phyloP scores from a whole-genome alignment of 2,329 filamentous ascomycete genomes.

The Onygenales sp. region DNA sequence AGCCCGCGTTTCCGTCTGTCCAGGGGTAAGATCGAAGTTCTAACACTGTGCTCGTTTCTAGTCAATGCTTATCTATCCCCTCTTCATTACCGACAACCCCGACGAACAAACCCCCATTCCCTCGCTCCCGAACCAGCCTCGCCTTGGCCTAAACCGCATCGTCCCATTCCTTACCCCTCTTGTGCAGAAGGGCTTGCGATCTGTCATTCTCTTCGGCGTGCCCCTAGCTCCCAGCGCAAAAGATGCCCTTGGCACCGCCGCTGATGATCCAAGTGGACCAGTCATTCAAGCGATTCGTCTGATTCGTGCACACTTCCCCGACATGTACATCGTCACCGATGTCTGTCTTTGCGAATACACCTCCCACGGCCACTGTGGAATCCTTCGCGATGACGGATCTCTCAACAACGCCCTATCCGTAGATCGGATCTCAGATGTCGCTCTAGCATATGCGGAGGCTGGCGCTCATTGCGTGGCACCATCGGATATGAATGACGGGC shows the following conservation, averaged over 20 bases:
- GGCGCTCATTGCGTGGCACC: constrained; percentile 95
- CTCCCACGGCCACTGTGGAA: constrained; percentile 93
- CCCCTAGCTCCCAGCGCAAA: constrained; percentile 73
- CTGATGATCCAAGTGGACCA: constrained; percentile 86
- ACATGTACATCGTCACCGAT: constrained; percentile 83
- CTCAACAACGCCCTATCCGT: constrained; percentile 91
- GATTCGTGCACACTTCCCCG: constrained; percentile 74
- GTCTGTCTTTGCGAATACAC: constrained; percentile 99
- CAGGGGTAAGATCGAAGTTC: neutral
- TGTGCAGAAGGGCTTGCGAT: constrained; percentile 78
- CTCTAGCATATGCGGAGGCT: constrained; percentile 90
- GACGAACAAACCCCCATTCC: constrained; percentile 87
- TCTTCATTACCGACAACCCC: constrained; percentile 90
- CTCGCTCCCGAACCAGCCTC: constrained; percentile 82
- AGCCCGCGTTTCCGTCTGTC: too few species aligned
- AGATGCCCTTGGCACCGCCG: constrained; percentile 81
- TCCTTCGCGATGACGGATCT: constrained; percentile 82
- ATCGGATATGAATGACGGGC: constrained; percentile 97
- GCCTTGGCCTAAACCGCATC: constrained; percentile 77
- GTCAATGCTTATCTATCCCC: constrained; percentile 97
- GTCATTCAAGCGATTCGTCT: constrained; percentile 82
- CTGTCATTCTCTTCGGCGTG: constrained; percentile 93
- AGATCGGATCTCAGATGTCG: constrained; percentile 92
- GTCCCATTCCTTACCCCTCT: constrained; percentile 78
- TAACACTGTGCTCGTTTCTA: constrained; percentile 25